These are phyloP conservation scores for Aurinia saxatilis DNA, from an alignment of 345 rosid genomes.

Conservation along the genomic window DNA sequence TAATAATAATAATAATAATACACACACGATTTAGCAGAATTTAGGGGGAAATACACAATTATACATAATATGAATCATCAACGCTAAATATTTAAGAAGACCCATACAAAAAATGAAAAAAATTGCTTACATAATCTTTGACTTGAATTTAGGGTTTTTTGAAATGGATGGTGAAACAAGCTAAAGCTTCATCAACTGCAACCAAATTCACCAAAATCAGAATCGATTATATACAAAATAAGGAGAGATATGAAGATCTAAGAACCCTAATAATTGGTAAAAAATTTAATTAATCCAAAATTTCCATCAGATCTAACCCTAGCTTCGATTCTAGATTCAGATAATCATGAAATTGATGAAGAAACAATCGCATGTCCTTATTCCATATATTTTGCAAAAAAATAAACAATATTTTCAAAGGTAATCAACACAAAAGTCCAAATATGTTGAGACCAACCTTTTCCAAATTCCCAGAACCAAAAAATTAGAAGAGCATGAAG, in stretches of 20 bases:
- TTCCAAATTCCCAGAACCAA: constrained; percentile 21
- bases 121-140: constrained; percentile 30
- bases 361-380: constrained; percentile 19
- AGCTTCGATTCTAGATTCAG: constrained; percentile 26
- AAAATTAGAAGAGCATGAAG: constrained; percentile 14
- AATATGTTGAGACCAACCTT: constrained; percentile 29
- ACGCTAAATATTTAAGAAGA: not conserved
- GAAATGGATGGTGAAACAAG: constrained; percentile 31
- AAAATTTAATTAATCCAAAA: constrained; percentile 1
- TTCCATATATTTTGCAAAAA: constrained; percentile 11
- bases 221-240: not conserved
- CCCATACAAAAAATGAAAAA: not conserved
- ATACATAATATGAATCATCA: not conserved
- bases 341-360: constrained; percentile 11
- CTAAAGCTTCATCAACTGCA: constrained; percentile 32
- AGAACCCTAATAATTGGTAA: not conserved
- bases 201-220: constrained; percentile 16
- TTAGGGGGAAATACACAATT: not conserved
- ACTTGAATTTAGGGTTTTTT: constrained; percentile 32
- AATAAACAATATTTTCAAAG: constrained; percentile 1
- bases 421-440: constrained; percentile 35
- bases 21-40: not conserved
- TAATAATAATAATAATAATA: not conserved
- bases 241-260: constrained; percentile 4
- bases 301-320: constrained; percentile 42